Evolutionary conservation across 2,329 filamentous ascomycete genomes (phyloP).

Genomic region (Exophiala calicioides): DNA sequence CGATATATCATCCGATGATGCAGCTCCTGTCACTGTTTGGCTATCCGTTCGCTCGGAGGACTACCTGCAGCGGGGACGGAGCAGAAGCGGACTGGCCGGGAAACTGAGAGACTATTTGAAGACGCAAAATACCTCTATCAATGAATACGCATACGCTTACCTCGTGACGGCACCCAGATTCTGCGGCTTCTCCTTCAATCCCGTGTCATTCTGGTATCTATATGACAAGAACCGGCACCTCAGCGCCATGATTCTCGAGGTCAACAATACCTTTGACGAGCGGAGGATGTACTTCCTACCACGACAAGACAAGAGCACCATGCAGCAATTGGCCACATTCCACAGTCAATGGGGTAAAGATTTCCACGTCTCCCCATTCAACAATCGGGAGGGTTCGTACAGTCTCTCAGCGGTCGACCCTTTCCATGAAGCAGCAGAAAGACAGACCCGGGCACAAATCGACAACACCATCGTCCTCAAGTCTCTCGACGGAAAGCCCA

Average conservation of each 20-base stretch:
- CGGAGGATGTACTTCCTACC: conserved; percentile 65
- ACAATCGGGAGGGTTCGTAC: conserved; percentile 60
- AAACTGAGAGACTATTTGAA: conserved; percentile 64
- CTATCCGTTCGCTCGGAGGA: conserved; percentile 61
- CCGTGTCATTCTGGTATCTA: conserved; percentile 77
- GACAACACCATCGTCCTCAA: conserved; percentile 25
- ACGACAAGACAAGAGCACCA: conserved; percentile 30
- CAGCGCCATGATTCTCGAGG: conserved; percentile 68
- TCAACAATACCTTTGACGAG: conserved; percentile 77
- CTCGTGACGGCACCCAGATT: conserved; percentile 70
- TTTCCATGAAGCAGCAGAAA: conserved; percentile 41
- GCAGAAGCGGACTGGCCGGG: conserved; percentile 57
- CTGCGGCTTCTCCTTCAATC: conserved; percentile 71
- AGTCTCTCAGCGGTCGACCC: conserved; percentile 54
- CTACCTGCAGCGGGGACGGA: conserved; percentile 60
- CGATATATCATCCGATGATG: conserved; percentile 25
- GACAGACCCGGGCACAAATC: conserved; percentile 41
- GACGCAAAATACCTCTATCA: conserved; percentile 58
- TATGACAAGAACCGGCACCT: conserved; percentile 62
- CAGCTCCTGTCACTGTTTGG: conserved; percentile 48
- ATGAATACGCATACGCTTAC: conserved; percentile 67
- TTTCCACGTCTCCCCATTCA: conserved; percentile 77
- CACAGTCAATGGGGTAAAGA: conserved; percentile 65
- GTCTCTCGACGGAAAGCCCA: conserved; percentile 14
- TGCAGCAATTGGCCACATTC: conserved; percentile 37